Percentiles rank a stretch among this genome's conserved stretches.
Conservation (phyloP, 371 early-diverging fungal genomes). For the Lichtheimia ramosa region DNA sequence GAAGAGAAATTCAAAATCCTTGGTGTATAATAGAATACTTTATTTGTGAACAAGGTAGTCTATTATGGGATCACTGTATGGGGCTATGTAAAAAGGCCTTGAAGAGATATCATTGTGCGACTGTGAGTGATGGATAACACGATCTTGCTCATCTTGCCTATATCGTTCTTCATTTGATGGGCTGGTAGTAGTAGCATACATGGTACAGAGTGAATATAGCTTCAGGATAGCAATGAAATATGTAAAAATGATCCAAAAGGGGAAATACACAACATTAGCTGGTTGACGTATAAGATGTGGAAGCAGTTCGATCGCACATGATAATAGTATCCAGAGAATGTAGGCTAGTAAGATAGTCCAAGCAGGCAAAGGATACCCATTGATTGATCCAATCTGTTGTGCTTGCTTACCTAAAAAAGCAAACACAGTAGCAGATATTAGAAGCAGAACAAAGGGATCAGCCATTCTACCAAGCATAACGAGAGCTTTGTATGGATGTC, state of each 20-base stretch:
- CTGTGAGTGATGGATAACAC: no score
- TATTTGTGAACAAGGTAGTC: not conserved
- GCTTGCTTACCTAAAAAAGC: constrained; percentile 16
- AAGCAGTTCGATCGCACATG: constrained; percentile 55
- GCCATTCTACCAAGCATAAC: constrained; percentile 72
- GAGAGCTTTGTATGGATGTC: constrained; percentile 68
- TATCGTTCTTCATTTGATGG: no score
- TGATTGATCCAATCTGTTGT: not conserved
- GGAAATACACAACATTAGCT: constrained; percentile 56
- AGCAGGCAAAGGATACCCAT: constrained; percentile 17
- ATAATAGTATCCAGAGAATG: constrained; percentile 58
- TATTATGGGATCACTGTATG: not conserved
- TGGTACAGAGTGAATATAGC: constrained; percentile 56
- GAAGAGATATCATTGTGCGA: no score
- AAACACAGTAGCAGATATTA: constrained; percentile 60
- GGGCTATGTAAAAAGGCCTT: not conserved
- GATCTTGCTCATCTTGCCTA: no score
- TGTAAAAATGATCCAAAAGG: constrained; percentile 62
- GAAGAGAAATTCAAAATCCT: constrained; percentile 91
- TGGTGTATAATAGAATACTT: constrained; percentile 31
- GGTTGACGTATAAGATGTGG: constrained; percentile 59
- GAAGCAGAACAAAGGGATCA: constrained; percentile 64
- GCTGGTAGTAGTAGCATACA: constrained; percentile 63
- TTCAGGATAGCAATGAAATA: constrained; percentile 67
- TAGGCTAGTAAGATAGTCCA: constrained; percentile 59